Base-by-base conservation (phyloP, 805 yeast genomes). In the Kodamaea fukazawae region DNA sequence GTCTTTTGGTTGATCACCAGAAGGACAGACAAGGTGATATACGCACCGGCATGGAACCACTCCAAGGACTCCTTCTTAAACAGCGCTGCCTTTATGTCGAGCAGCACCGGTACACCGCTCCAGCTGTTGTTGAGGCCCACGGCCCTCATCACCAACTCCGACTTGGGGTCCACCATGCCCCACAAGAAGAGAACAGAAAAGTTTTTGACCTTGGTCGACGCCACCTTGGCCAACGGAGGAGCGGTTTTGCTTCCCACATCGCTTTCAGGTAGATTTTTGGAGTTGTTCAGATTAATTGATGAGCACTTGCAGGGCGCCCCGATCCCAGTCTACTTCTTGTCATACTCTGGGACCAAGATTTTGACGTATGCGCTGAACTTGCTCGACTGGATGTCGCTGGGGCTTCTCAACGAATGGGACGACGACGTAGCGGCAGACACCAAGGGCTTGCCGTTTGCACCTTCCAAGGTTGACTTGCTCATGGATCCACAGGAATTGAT, bases 1-100 rank as follows among this genome's bases (percentile, higher is more conserved):
- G 79, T 95, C 0, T 78, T 90, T 33, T 90, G 97, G 97, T 67
- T 82, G 27, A 59, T 91, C 8, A 73, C 76, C 32, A 81, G 81
- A 41, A 80, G 83, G 45, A 76, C 81, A 12, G 97, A 91, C 49
- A 83, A 83, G 46, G 66, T 90, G n/a, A 68, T 91, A 2, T 87
- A 88, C 59, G 95, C 96, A 0, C 89, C 93, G 2, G 79, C 85
- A 32, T 93, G 98, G 98, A 91, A 90, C 58, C 98, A 93, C 57
- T 82, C 97, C 1, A 81, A 80, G 48, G 98, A 91, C 55, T 75
- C 86, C 0, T 89, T 89, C 50, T 63, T 93, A 38, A 84, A 83
- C 46, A 81, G 89, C 20, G 85, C 93, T 3, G 71, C 73, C 15
- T 60, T 86, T 13, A 55, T 82, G 29, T 78, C 78, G 34, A 58